Base-by-base conservation (phyloP, 257 asterid genomes). In the Hygrophila difformis region DNA sequence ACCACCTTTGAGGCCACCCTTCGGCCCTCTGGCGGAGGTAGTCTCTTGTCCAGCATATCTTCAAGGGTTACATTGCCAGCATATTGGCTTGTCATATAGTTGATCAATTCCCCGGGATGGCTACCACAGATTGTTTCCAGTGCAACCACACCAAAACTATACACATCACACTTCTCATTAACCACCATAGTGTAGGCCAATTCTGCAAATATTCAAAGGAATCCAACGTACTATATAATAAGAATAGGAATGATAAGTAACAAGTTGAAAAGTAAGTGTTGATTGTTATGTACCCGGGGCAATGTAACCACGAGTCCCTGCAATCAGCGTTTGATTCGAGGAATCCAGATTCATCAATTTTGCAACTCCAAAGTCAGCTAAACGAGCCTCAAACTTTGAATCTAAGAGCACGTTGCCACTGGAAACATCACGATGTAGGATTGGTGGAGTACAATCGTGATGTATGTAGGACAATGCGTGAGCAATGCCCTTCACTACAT, bases 61-160 rank as follows among this genome's bases (percentile, higher is more conserved):
- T 45, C 14, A 12, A 46, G 49, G 42, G 38, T 23, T 16, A 47
- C 0, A 7, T 3, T 12, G 12, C 22, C 11, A 15, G 19, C 7
- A 36, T 11, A 37, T 13, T 18, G 42, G 2, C 20, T 13, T 18
- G 60, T 44, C 1, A 9, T 3, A 12, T 37, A 19, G 7, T 47
- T 29, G 17, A 47, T 13, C 3, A 47, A 48, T 3, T 49, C 55
- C 29, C 49, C 38, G 0, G 69, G 73, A 49, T 56, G 65, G 36
- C 34, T 24, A 2, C 74, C 73, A 0, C 31, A 29, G 23, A 61
- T 49, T 19, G 44, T 37, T 39, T 67, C 69, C 18, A 67, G 20
- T 1, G 67, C 55, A 12, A 60, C 53, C 40, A 65, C 58, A 0
- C 71, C 71, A n/a, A 64, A 64, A 33, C 70, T 58, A 7, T 57